Evolutionary conservation across 1,139 yeast species (phyloP), one percentile per base, ranked within the genome.

Genomic region (Blastobotrys illinoisensis): DNA sequence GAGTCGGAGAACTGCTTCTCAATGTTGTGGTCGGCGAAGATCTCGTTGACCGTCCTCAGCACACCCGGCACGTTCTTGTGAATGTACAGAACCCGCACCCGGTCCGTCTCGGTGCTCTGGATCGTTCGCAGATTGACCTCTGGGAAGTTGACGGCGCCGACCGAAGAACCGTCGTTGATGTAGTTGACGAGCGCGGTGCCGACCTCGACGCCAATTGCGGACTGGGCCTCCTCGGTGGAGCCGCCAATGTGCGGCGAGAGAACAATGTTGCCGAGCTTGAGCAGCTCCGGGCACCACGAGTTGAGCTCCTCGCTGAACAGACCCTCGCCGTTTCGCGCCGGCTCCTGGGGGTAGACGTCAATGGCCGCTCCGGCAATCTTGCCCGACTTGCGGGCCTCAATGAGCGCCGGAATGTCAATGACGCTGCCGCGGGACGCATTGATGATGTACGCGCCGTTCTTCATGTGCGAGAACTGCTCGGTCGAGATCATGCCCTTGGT

Each of bases 1-100:
- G 98, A 90, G 72, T 95, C 99, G 21, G 97, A 86, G 75, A 85
- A 93, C 78, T 93, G 99, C 75, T 93, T 93, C 75, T 91, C 98
- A 73, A 93, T 93, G 75, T 93, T 95, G 79, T 95, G 95, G 72
- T 86, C 85, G 58, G 96, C 88, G 72, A 93, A 83, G 66, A 93
- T 89, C 76, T 93, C 93, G 79, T 95, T 93, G 67, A 93, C 99
- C 47, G 97, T 90, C 73, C 90, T 88, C 80, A 93, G 80, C 56
- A 95, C 99, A 82, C 99, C 99, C 44, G 99, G 99, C 65, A 95
- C 97, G 74, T 93, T 93, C 74, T 88, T 95, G 77, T 93, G 99
- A 70, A 91, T 88, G 75, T 93, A 93, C 67, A 95, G 79, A 47
- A 93, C 97, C 78, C 99, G 88, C 63, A 91, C 98, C 50, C 72